Conservation (phyloP, 768 basidiomycete species). For the Tricholoma terreum region DNA sequence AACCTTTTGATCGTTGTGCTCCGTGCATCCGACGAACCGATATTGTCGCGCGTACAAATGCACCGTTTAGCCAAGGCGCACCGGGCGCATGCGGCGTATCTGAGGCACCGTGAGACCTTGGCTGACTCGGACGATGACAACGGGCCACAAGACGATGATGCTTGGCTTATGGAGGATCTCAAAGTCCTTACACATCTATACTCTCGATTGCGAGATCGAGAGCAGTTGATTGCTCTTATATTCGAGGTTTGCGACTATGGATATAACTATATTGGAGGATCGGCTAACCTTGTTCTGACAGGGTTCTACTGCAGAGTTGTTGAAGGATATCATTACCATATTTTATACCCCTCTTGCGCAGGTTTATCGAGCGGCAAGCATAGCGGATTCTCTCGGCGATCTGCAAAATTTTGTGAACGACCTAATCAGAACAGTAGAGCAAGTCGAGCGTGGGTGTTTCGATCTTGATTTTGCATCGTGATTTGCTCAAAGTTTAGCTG, state of each 20-base stretch:
- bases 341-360: conserved; percentile 96
- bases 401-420: conserved; percentile 94
- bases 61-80: conserved; percentile 76
- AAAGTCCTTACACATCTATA: conserved; percentile 77
- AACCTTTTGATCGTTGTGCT: conserved; percentile 80
- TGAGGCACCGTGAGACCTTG: conserved; percentile 52
- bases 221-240: conserved; percentile 88
- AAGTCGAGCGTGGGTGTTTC: conserved; percentile 68
- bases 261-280: background rate
- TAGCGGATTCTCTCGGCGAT: conserved; percentile 89
- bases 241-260: conserved; percentile 68
- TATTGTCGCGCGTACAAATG: conserved; percentile 74
- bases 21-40: conserved; percentile 72
- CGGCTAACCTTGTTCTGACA: conserved; percentile 26
- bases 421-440: conserved; percentile 90
- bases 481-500: conserved; percentile 4
- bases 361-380: conserved; percentile 96
- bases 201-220: conserved; percentile 78
- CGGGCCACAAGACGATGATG: conserved; percentile 91
- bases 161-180: conserved; percentile 94
- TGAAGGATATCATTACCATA: conserved; percentile 98
- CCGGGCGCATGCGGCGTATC: conserved; percentile 75
- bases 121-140: conserved; percentile 91
- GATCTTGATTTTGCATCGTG: background rate
- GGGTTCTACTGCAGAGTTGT: conserved; percentile 91